phyloP scores from a whole-genome alignment of 2,329 filamentous ascomycete species.

The Shiraia sp. region DNA sequence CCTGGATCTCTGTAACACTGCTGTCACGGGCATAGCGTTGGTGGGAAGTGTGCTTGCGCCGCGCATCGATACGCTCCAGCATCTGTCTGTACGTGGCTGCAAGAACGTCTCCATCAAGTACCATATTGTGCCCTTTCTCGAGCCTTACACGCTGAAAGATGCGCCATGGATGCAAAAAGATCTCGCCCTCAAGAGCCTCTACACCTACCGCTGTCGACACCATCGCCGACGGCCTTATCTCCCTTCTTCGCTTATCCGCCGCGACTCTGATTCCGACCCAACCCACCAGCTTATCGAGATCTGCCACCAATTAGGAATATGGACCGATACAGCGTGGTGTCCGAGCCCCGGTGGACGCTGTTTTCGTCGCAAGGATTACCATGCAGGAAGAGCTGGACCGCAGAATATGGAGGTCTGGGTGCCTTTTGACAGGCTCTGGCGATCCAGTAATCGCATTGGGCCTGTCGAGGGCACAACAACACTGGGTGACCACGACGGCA shows the following conservation, averaged over 20 bases:
- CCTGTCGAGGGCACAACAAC: constrained; percentile 39
- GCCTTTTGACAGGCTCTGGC: constrained; percentile 64
- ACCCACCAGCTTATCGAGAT: constrained; percentile 64
- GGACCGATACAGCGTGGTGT: constrained; percentile 66
- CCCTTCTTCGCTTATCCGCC: constrained; percentile 57
- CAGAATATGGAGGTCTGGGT: constrained; percentile 63
- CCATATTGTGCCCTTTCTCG: constrained; percentile 63
- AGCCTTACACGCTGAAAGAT: constrained; percentile 48
- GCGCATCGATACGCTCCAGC: constrained; percentile 59
- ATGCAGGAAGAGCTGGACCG: constrained; percentile 58
- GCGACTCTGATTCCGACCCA: constrained; percentile 64
- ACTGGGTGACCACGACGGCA: constrained; percentile 51
- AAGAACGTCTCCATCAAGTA: constrained; percentile 69
- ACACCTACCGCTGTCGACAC: constrained; percentile 66
- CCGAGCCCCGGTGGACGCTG: constrained; percentile 61
- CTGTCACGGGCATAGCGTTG: constrained; percentile 61
- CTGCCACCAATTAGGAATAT: constrained; percentile 62
- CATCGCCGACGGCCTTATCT: constrained; percentile 64
- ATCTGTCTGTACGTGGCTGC: constrained; percentile 64
- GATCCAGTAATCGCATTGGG: constrained; percentile 62
- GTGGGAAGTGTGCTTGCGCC: constrained; percentile 59
- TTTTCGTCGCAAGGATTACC: constrained; percentile 60
- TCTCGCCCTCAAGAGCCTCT: constrained; percentile 62
- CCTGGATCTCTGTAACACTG: constrained; percentile 64
- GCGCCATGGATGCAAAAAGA: constrained; percentile 48